Evolutionary conservation across 257 asterid genomes (phyloP).

Genomic region (Linaria vulgaris): DNA sequence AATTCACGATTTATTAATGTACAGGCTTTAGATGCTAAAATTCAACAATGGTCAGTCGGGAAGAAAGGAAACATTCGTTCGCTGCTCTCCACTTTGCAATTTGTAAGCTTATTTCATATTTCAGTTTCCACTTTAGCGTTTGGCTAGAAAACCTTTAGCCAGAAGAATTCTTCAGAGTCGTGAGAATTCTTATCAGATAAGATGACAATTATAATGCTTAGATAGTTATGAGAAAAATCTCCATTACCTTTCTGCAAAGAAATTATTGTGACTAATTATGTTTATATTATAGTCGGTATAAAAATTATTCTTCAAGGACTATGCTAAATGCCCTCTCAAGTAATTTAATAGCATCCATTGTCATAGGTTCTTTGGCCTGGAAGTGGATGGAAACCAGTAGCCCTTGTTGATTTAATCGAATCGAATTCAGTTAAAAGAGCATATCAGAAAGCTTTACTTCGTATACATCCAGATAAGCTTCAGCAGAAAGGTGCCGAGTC

Average conservation of each 20-base stretch:
- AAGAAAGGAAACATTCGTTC: constrained; percentile 96
- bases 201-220: background rate
- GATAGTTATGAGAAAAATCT: background rate
- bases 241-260: background rate
- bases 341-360: constrained; percentile 2
- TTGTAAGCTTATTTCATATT: constrained; percentile 42
- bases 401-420: constrained; percentile 83
- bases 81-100: constrained; percentile 82
- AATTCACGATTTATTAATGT: background rate
- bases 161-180: too few species aligned
- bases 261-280: background rate
- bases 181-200: too few species aligned
- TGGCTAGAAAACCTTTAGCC: too few species aligned
- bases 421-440: constrained; percentile 75
- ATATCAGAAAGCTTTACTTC: constrained; percentile 82
- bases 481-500: constrained; percentile 87
- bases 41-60: constrained; percentile 83
- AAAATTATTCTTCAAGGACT: background rate
- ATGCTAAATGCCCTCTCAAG: background rate
- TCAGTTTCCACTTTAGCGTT: too few species aligned
- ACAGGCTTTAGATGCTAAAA: constrained; percentile 78
- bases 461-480: constrained; percentile 91
- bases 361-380: constrained; percentile 81
- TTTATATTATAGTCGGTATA: background rate
- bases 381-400: constrained; percentile 92